phyloP scores from a whole-genome alignment of 805 yeast genomes.

The Candida yuanshanica region DNA sequence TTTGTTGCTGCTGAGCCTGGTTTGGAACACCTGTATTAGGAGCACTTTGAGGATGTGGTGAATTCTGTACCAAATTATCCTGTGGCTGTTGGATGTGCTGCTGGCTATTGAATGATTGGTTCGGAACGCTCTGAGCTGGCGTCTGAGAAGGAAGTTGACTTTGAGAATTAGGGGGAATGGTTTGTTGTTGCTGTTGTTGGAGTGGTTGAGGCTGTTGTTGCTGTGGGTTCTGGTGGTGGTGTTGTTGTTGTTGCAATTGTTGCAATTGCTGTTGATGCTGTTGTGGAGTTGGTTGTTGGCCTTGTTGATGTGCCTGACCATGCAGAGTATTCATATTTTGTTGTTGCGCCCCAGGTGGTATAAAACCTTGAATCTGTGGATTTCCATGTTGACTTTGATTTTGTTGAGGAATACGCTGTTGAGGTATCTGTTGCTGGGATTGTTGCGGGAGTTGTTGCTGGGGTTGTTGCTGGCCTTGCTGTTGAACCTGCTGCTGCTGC shows the following conservation, averaged over 20 bases:
- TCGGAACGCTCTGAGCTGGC: neutral
- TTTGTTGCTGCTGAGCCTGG: neutral
- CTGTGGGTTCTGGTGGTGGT: slow-evolving; percentile 1
- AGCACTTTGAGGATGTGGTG: neutral
- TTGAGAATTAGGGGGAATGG: slow-evolving; percentile 1
- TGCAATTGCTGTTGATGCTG: slow-evolving; percentile 3
- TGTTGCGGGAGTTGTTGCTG: neutral
- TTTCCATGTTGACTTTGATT: slow-evolving; percentile 14
- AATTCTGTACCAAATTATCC: neutral
- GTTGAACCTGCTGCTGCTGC: neutral
- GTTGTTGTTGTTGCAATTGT: slow-evolving; percentile 6
- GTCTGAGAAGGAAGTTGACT: neutral
- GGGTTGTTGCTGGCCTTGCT: slow-evolving; percentile 1
- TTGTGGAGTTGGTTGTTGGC: slow-evolving; percentile 4
- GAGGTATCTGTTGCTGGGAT: slow-evolving; percentile 2
- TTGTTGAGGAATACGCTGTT: slow-evolving; percentile 1
- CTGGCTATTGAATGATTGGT: neutral
- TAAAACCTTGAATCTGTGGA: slow-evolving; percentile 9
- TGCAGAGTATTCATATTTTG: slow-evolving; percentile 8
- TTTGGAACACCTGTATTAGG: neutral
- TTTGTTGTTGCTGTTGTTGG: slow-evolving; percentile 3
- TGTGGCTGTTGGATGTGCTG: slow-evolving; percentile 4
- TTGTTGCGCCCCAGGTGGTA: slow-evolving; percentile 15
- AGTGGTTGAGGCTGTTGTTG: slow-evolving; percentile 1
- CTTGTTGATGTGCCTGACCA: slow-evolving; percentile 5